Percentiles rank a stretch among this genome's conserved stretches.
These are phyloP conservation scores for Sphagnum fallax DNA, from an alignment of 228 moss, liverwort and hornwort genomes.

Conservation along the genomic window DNA sequence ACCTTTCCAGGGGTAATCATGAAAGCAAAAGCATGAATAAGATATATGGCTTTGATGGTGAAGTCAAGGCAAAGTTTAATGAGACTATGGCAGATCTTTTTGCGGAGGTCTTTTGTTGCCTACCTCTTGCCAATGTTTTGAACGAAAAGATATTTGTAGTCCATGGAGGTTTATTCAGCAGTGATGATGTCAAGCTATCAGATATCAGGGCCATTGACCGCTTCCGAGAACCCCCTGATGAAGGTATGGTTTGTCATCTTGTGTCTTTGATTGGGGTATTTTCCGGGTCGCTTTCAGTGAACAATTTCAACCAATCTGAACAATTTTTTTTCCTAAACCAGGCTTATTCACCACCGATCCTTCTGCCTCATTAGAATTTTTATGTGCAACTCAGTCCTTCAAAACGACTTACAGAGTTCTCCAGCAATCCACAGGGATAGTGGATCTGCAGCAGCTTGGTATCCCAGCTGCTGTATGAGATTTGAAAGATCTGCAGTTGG, in stretches of 20 bases:
- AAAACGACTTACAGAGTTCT: too few relatives aligned
- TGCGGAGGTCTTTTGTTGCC: conserved; percentile 90
- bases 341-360: too few relatives aligned
- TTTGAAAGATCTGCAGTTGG: too few relatives aligned
- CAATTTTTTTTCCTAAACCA: too few relatives aligned
- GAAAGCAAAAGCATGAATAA: conserved; percentile 99
- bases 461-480: too few relatives aligned
- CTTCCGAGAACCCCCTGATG: conserved; percentile 97
- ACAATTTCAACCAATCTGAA: too few relatives aligned
- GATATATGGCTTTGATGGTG: conserved; percentile 97
- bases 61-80: conserved; percentile 91
- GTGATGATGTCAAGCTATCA: conserved; percentile 81
- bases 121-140: conserved; percentile 86
- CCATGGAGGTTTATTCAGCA: conserved; percentile 96
- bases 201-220: conserved; percentile 86
- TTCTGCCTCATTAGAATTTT: too few relatives aligned
- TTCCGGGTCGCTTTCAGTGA: background rate
- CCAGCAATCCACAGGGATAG: too few relatives aligned
- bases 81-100: conserved; percentile 90
- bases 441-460: too few relatives aligned
- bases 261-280: background rate
- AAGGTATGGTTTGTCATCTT: conserved; percentile 36
- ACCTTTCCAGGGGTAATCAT: conserved; percentile 92
- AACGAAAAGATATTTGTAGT: conserved; percentile 92
- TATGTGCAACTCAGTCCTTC: too few relatives aligned